These are phyloP conservation scores for Eutrema japonicum DNA, from an alignment of 345 rosid genomes.

Conservation along the genomic window DNA sequence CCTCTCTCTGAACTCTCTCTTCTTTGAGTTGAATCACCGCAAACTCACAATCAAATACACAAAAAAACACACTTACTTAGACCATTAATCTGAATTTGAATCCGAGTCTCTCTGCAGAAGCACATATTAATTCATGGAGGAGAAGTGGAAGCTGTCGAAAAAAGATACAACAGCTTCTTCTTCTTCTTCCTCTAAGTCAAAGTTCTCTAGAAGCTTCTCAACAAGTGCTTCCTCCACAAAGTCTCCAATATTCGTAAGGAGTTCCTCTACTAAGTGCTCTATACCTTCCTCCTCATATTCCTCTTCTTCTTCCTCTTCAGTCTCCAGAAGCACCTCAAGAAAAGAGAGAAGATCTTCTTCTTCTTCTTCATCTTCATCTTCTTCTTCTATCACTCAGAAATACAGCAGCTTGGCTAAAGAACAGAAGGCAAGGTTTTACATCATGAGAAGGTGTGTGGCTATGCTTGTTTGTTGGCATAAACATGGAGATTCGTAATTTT, in stretches of 20 bases:
- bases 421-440: slow-evolving; percentile 93
- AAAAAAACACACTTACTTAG: slow-evolving; percentile 20
- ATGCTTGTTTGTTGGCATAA: slow-evolving; percentile 99
- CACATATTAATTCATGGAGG: slow-evolving; percentile 60
- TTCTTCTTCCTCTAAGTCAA: slow-evolving; percentile 53
- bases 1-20: slow-evolving; percentile 26
- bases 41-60: slow-evolving; percentile 29
- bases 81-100: slow-evolving; percentile 28
- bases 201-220: slow-evolving; percentile 68
- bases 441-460: slow-evolving; percentile 96
- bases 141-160: slow-evolving; percentile 72
- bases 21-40: slow-evolving; percentile 40
- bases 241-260: slow-evolving; percentile 57
- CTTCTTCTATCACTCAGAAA: slow-evolving; percentile 62
- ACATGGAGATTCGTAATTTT: slow-evolving; percentile 73
- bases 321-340: slow-evolving; percentile 57
- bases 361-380: slow-evolving; percentile 37
- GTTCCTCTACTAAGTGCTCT: slow-evolving; percentile 59
- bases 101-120: slow-evolving; percentile 14
- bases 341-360: slow-evolving; percentile 56
- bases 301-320: slow-evolving; percentile 58
- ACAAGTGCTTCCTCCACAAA: slow-evolving; percentile 70
- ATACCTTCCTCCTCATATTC: slow-evolving; percentile 39
- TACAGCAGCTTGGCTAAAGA: slow-evolving; percentile 92
- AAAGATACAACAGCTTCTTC: slow-evolving; percentile 53